A percentile compares a stretch with the other conserved stretches of the same genome.
These are phyloP conservation scores for Talaromyces sp. DNA, from an alignment of 2,329 filamentous ascomycete species.

Conservation along the genomic window DNA sequence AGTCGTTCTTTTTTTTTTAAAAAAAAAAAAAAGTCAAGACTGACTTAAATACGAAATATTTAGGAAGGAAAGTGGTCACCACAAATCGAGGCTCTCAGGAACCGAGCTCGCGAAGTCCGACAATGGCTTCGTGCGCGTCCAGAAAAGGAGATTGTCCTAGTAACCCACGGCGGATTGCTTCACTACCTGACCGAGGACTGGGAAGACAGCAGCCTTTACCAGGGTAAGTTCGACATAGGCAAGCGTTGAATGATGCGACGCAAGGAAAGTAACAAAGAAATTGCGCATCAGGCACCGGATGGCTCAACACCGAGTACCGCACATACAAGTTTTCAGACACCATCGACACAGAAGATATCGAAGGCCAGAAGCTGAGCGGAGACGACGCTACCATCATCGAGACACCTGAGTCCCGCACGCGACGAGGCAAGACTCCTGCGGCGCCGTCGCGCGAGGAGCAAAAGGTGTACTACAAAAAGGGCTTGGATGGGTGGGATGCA, in stretches of 20 bases:
- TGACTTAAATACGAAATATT: too few relatives aligned
- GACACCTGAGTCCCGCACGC: slow-evolving; percentile 34
- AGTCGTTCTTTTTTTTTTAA: too few relatives aligned
- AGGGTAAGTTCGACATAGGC: slow-evolving; percentile 15
- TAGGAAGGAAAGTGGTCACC: slow-evolving; percentile 43
- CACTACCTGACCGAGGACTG: slow-evolving; percentile 84
- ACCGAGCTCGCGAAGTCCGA: slow-evolving; percentile 56
- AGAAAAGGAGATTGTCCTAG: slow-evolving; percentile 66
- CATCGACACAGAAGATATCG: slow-evolving; percentile 43
- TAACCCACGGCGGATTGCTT: slow-evolving; percentile 76
- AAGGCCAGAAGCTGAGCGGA: slow-evolving; percentile 24
- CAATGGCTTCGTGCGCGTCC: slow-evolving; percentile 47
- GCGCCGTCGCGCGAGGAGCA: slow-evolving; percentile 31
- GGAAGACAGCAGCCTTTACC: slow-evolving; percentile 50
- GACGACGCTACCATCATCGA: slow-evolving; percentile 38
- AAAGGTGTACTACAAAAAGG: slow-evolving; percentile 31
- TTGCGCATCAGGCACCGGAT: slow-evolving; percentile 59
- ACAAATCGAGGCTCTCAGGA: slow-evolving; percentile 48
- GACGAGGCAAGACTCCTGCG: slow-evolving; percentile 33
- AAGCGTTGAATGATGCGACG: too few relatives aligned
- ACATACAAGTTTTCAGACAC: slow-evolving; percentile 59
- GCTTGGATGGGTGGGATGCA: slow-evolving; percentile 38
- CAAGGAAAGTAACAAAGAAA: too few relatives aligned
- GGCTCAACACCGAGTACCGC: slow-evolving; percentile 68
- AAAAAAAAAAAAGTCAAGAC: too few relatives aligned